These are phyloP conservation scores for Phytophthora pluvialis DNA, from an alignment of 352 stramenopile species.

Conservation along the genomic window DNA sequence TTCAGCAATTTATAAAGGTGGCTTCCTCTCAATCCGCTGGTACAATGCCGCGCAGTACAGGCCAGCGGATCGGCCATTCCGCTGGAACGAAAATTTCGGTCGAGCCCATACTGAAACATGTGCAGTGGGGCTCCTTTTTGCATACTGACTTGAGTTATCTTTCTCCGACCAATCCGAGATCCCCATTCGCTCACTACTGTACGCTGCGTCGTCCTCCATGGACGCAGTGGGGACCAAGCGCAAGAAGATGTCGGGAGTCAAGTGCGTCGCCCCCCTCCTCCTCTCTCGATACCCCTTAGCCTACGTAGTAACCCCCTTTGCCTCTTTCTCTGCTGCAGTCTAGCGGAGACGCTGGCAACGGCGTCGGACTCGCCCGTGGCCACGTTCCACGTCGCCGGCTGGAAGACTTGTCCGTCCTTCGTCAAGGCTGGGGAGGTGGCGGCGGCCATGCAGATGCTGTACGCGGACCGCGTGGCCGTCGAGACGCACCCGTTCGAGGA, in stretches of 20 bases:
- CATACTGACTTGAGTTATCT: not conserved
- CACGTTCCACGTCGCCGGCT: constrained; percentile 77
- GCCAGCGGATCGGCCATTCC: too few species aligned
- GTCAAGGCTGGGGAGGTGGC: constrained; percentile 67
- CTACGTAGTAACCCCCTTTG: not conserved
- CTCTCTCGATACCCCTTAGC: not conserved
- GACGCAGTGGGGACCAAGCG: constrained; percentile 33
- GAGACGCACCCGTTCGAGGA: constrained; percentile 60
- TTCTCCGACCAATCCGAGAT: not conserved
- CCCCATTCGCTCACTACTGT: not conserved
- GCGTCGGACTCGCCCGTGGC: constrained; percentile 24
- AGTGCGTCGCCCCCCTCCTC: constrained; percentile 43
- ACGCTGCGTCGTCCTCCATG: constrained; percentile 16
- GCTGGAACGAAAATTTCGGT: too few species aligned
- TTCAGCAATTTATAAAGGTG: too few species aligned
- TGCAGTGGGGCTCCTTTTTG: too few species aligned
- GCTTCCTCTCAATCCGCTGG: too few species aligned
- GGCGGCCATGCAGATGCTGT: constrained; percentile 69
- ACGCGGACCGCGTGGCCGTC: constrained; percentile 54
- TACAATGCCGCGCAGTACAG: too few species aligned
- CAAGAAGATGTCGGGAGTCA: constrained; percentile 51
- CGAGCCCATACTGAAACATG: too few species aligned
- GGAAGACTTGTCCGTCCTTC: constrained; percentile 69
- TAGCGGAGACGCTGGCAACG: constrained; percentile 47
- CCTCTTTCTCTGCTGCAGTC: constrained; percentile 28